phyloP scores from a whole-genome alignment of 768 basidiomycete genomes.

The Russula sp. region DNA sequence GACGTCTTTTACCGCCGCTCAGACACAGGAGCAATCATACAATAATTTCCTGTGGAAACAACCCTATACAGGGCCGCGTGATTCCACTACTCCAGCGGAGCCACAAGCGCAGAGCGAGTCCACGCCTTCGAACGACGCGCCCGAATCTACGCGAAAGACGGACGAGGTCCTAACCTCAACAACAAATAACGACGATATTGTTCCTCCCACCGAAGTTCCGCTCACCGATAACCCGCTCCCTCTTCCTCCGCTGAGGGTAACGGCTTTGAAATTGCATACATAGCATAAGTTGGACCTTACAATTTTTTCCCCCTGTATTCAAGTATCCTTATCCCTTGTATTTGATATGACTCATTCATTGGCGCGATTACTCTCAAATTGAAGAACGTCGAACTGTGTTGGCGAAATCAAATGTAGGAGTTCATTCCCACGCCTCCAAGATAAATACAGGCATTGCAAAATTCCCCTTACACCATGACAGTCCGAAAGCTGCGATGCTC shows the following conservation, averaged over 20 bases:
- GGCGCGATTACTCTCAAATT: neutral
- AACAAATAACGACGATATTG: neutral
- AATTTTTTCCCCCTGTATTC: neutral
- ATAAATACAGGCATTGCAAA: neutral
- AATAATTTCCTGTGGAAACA: slow-evolving; percentile 24
- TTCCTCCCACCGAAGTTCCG: neutral
- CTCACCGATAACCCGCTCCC: neutral
- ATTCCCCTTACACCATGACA: slow-evolving; percentile 3
- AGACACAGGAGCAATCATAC: slow-evolving; percentile 9
- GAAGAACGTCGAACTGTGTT: too few species aligned
- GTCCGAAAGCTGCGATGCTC: slow-evolving; percentile 30
- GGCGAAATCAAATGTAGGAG: too few species aligned
- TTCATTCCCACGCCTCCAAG: neutral
- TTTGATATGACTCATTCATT: slow-evolving; percentile 11
- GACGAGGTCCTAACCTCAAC: neutral
- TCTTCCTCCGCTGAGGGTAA: neutral
- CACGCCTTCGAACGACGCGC: neutral
- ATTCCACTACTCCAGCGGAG: neutral
- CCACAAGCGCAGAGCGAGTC: slow-evolving; percentile 8
- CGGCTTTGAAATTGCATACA: slow-evolving; percentile 4
- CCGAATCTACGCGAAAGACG: neutral
- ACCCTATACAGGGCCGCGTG: slow-evolving; percentile 21
- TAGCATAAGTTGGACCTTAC: neutral
- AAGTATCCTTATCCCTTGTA: slow-evolving; percentile 28
- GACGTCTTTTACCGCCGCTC: neutral